Base-by-base conservation (phyloP, 176 grass and related monocot species). In the Bothriochloa decipiens region DNA sequence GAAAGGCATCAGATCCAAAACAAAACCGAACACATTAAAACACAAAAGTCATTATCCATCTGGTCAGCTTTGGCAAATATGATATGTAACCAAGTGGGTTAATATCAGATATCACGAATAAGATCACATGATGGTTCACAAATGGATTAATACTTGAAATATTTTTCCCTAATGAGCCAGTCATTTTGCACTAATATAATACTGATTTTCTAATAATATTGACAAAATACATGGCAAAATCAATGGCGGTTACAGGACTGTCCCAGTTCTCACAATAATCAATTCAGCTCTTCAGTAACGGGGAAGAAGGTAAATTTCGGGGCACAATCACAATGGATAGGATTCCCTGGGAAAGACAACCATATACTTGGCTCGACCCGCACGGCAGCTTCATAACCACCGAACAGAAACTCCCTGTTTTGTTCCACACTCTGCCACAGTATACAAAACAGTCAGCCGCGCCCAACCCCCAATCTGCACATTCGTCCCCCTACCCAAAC, bases 11-110 rank as follows among this genome's bases (percentile, higher is more conserved):
- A 27, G 46, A 72, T 9, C 12, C n/a, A 45, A 46, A 71, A 78
- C 10, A 65, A 77, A 77, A 62, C 45, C 36, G 50, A 76, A 65
- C 41, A 15, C 14, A 35, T 3, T 81, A 11, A 76, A 84, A 75
- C 39, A 40, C 32, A 11, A 26, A 47, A 26, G 47, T 32, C 62
- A 39, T 22, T 41, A 23, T 72, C 32, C 0, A 41, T 42, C 52
- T 23, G 32, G 45, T 36, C 64, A 33, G 49, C 37, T 85, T 41
- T 60, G 4, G 55, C 3, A 3, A 61, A 60, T 40, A 60, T 27
- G 12, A 17, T 27, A 28, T 17, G 6, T 62, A 17, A 70, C 25
- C 2, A 43, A 13, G 50, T 10, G 18, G 43, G 18, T 23, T 63
- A 27, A 8, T 64, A 49, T 29, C 70, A 28, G 26, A 5, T 49